Base-by-base conservation (phyloP, 768 basidiomycete genomes). In the Lyophyllum semitale region DNA sequence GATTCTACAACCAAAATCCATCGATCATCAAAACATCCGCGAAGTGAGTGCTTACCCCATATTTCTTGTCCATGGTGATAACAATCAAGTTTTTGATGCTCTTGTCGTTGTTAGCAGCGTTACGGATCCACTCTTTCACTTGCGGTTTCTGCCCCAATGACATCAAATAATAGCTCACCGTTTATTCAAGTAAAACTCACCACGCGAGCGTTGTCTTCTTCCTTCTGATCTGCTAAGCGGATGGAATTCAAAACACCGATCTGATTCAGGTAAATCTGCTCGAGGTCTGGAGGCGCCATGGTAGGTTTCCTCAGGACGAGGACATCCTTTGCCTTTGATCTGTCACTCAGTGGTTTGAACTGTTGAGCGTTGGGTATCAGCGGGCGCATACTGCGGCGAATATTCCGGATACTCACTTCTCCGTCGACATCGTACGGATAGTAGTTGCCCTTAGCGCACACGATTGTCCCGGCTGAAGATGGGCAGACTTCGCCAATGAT, bases 181-280 rank as follows among this genome's bases (percentile, higher is more conserved):
- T n/a, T n/a, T 4, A 23, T 2, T 12, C 33, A 40, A 40, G 8
- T 2, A 9, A 11, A 20, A 25, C 35, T 15, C 15, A 30, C 53
- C 35, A 37, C 15, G 1, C 25, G 17, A 23, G 20, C 17, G 6
- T 37, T 29, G 5, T 17, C 8, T n/a, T 52, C 44, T 12, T 40
- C 53, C 8, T 30, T 27, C 18, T 55, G 41, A 27, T 51, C 43
- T 2, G 22, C 22, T 6, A 37, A 25, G 12, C 44, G 8, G 22
- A 55, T 33, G 7, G 41, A 35, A 35, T 61, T 55, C 17, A 58
- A 40, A 8, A 18, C 12, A 1, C 35, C 56, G 6, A 63, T 33
- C 38, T 63, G 57, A 25, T 63, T 56, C 13, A 42, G 18, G 38
- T 52, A 63, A 1, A 58, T 22, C 4, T n/a, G 18, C 1, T 8